Base-by-base conservation (phyloP, 23 red algal genomes). In the Gracilaria gracilis region DNA sequence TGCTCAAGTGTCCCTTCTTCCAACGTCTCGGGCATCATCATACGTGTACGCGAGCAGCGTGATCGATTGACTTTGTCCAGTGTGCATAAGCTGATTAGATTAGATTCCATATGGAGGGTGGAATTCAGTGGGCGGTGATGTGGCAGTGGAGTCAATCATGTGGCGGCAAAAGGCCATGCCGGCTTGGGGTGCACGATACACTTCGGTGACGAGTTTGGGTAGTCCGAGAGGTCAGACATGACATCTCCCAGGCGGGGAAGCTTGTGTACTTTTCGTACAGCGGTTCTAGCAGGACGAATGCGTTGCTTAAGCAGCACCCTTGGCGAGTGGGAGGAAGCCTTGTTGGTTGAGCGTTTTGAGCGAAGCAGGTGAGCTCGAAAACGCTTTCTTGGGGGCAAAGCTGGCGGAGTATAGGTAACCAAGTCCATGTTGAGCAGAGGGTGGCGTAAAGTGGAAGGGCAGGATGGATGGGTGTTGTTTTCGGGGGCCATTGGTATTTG, bases 281-380 rank as follows among this genome's bases (percentile, higher is more conserved):
- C 32, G 3, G 13, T 31, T 69, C 64, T 31, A 38, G 64, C 8
- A 6, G 64, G 64, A 20, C 64, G 64, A 34, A 69, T 32, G 15
- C 64, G 64, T 36, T 69, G 64, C 64, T 37, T 69, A 31, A 69
- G 16, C 6, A 69, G 31, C 33, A 69, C 31, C 64, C 29, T 62
- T 19, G 21, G 59, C 59, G 27, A 31, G 5, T 29, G 31, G 16
- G 32, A 69, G 64, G 16, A 0, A 69, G 64, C 2, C 19, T 69
- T 5, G 8, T 36, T 69, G 32, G 64, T 19, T 36, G 33, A 36
- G 9, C 32, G 64, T 69, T 69, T 69, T 11, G 64, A 69, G 64
- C 64, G 64, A 36, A 69, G 64, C 32, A 69, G 37, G 17, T 32
- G 64, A 37, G 32, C 33, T 69, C 64, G 64, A 69, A 69, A 69